phyloP scores from a whole-genome alignment of 441 rosid genomes.

The Iberis amara region DNA sequence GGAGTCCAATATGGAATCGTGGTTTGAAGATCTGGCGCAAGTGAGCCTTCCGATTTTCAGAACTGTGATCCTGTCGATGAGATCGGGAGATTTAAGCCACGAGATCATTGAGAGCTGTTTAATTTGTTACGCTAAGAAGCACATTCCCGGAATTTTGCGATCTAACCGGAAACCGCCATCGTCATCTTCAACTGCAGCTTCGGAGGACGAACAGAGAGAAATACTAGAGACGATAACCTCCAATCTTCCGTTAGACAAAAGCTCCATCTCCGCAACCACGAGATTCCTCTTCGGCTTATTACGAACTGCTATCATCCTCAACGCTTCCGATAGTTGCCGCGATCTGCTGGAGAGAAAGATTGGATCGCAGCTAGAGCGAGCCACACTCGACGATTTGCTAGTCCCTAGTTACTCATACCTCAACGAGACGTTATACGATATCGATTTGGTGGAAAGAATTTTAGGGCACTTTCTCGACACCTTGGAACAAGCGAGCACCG shows the following conservation, averaged over 20 bases:
- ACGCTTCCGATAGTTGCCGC: conserved; percentile 47
- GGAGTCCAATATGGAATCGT: conserved; percentile 31
- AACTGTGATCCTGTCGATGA: conserved; percentile 47
- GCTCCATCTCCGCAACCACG: conserved; percentile 38
- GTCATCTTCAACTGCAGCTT: conserved; percentile 35
- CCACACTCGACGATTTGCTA: conserved; percentile 58
- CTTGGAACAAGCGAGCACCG: conserved; percentile 29
- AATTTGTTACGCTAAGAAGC: conserved; percentile 49
- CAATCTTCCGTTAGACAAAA: conserved; percentile 45
- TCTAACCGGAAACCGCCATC: conserved; percentile 44
- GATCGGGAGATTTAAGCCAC: conserved; percentile 36
- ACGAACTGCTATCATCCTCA: conserved; percentile 55
- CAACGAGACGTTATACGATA: conserved; percentile 63
- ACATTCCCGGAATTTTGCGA: conserved; percentile 56
- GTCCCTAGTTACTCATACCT: conserved; percentile 72
- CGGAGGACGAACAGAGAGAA: conserved; percentile 59
- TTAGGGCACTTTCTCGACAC: conserved; percentile 49
- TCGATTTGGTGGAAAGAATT: conserved; percentile 62
- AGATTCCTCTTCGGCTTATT: conserved; percentile 46
- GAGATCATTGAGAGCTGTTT: conserved; percentile 56
- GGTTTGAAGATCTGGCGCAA: conserved; percentile 55
- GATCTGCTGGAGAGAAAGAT: conserved; percentile 51
- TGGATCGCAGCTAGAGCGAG: conserved; percentile 55
- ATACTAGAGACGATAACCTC: conserved; percentile 49
- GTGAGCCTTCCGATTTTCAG: conserved; percentile 42